These are phyloP conservation scores for Kazachstania taianensis DNA, from an alignment of 805 yeast species.

Conservation along the genomic window DNA sequence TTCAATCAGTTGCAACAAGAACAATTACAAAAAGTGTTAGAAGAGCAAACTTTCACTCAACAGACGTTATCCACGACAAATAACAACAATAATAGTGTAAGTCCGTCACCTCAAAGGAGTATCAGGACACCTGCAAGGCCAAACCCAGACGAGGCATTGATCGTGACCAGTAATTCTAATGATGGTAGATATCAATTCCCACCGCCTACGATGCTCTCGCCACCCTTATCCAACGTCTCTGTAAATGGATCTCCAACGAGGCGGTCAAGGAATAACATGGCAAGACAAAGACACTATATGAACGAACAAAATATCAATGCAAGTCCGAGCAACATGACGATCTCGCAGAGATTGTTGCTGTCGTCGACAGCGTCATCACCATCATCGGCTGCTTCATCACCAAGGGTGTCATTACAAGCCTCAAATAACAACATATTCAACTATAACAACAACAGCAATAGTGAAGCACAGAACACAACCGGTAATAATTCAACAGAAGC, in stretches of 20 bases:
- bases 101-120: background rate
- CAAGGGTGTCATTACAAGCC: too few species aligned
- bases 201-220: constrained; percentile 19
- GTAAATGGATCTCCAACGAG: constrained; percentile 20
- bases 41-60: constrained; percentile 11
- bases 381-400: constrained; percentile 13
- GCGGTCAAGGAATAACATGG: constrained; percentile 1
- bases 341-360: too few species aligned
- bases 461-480: background rate
- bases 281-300: background rate
- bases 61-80: constrained; percentile 1
- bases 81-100: background rate
- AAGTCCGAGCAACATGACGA: too few species aligned
- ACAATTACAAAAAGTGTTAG: constrained; percentile 19
- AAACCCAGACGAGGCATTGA: constrained; percentile 9
- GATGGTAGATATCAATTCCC: constrained; percentile 28
- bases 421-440: background rate
- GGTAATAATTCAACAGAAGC: background rate
- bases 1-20: constrained; percentile 23
- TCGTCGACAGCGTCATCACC: constrained; percentile 4
- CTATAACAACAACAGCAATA: background rate
- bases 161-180: constrained; percentile 25
- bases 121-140: constrained; percentile 9
- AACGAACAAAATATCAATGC: too few species aligned
- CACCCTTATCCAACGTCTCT: constrained; percentile 18